A percentile compares a stretch with the other conserved stretches of the same genome.
Conservation (phyloP, 2,329 filamentous ascomycete species). For the Tricladium varicosporioides region DNA sequence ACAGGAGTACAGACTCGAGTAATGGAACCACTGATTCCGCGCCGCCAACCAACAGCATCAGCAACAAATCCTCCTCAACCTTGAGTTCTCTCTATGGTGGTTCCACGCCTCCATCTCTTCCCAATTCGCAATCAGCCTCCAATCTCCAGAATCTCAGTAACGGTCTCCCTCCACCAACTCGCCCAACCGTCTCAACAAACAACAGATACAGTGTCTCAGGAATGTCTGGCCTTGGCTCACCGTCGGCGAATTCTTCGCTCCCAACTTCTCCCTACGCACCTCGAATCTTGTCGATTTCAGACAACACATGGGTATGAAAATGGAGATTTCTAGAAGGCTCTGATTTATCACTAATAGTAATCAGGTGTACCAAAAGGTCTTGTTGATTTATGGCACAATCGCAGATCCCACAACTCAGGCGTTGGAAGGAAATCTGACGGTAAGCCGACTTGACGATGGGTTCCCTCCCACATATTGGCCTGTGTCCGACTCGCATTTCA, state of each 20-base stretch:
- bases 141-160: conserved; percentile 59
- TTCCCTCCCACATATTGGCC: conserved; percentile 87
- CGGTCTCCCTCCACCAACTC: conserved; percentile 43
- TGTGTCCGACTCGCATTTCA: conserved; percentile 86
- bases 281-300: conserved; percentile 72
- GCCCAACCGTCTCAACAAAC: conserved; percentile 42
- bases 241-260: conserved; percentile 53
- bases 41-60: conserved; percentile 24
- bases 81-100: conserved; percentile 59
- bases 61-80: conserved; percentile 55
- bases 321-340: neutral
- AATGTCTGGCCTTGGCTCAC: conserved; percentile 58
- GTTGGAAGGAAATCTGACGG: conserved; percentile 75
- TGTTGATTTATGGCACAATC: conserved; percentile 78
- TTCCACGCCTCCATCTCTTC: conserved; percentile 41
- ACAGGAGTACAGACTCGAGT: conserved; percentile 59
- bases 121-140: conserved; percentile 53
- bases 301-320: conserved; percentile 73
- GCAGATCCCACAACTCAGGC: conserved; percentile 67
- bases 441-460: conserved; percentile 78
- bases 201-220: conserved; percentile 65
- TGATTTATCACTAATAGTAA: conserved; percentile 11
- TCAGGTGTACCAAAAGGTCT: conserved; percentile 87
- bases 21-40: conserved; percentile 55
- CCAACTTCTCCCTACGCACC: conserved; percentile 79